Conservation (phyloP, 78 protist species). For the Ministeria vibrans region DNA sequence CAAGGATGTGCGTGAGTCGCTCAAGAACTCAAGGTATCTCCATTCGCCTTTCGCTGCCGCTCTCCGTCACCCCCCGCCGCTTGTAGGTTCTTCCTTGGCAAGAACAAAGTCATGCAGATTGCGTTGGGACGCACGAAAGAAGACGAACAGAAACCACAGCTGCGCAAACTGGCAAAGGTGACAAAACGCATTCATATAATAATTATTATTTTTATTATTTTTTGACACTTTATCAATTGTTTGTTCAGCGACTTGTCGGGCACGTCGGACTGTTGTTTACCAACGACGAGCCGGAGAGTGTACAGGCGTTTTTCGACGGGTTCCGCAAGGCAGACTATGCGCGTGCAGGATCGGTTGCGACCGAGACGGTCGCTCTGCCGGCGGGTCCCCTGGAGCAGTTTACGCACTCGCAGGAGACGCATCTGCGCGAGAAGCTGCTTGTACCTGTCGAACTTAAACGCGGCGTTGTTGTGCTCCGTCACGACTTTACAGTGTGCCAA, state of each 20-base stretch:
- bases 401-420: neutral
- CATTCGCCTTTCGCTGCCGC: neutral
- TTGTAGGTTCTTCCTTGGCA: slow-evolving; percentile 73
- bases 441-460: neutral
- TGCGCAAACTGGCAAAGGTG: slow-evolving; percentile 34
- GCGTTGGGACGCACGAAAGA: slow-evolving; percentile 69
- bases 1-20: slow-evolving; percentile 50
- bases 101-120: slow-evolving; percentile 64
- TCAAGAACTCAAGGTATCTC: neutral
- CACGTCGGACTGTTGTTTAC: slow-evolving; percentile 79
- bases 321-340: slow-evolving; percentile 64
- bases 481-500: slow-evolving; percentile 51
- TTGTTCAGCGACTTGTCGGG: slow-evolving; percentile 29
- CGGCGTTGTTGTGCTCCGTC: slow-evolving; percentile 51
- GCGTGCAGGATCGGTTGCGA: slow-evolving; percentile 75
- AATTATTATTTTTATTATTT: neutral
- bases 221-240: neutral
- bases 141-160: slow-evolving; percentile 38
- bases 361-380: slow-evolving; percentile 29
- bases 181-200: neutral
- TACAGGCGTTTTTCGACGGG: slow-evolving; percentile 24
- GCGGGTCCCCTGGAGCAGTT: slow-evolving; percentile 6
- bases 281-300: slow-evolving; percentile 36
- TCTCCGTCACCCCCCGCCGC: slow-evolving; percentile 2
- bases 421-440: neutral